phyloP scores from a whole-genome alignment of 768 basidiomycete species.

The Leucosporidium yakuticum region DNA sequence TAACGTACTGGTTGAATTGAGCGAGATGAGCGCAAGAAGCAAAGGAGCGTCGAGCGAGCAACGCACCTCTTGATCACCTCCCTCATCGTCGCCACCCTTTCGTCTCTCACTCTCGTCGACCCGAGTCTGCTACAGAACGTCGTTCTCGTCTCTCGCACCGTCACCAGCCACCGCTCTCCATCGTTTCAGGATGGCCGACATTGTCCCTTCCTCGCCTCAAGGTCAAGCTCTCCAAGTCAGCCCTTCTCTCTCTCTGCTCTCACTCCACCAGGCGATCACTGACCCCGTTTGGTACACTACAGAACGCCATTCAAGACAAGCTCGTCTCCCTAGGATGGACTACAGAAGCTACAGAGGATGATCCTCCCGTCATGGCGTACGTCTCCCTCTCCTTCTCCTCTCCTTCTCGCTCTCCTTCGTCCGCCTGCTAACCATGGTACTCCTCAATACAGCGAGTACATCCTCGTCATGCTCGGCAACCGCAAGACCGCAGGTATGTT shows the following conservation, averaged over 20 bases:
- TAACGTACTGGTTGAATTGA: no score
- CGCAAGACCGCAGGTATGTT: conserved; percentile 27
- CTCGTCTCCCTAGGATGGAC: conserved; percentile 35
- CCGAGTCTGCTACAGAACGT: no score
- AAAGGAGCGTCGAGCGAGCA: no score
- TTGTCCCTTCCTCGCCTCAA: conserved; percentile 16
- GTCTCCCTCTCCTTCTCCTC: neutral
- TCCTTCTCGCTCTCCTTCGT: no score
- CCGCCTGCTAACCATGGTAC: neutral
- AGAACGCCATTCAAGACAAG: conserved; percentile 38
- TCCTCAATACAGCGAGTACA: conserved; percentile 23
- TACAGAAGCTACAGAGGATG: conserved; percentile 36
- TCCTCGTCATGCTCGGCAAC: conserved; percentile 36
- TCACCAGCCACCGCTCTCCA: neutral
- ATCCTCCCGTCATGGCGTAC: conserved; percentile 37
- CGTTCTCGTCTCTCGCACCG: no score
- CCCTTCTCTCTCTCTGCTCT: neutral
- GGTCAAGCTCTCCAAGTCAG: conserved; percentile 30
- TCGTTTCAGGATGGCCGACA: conserved; percentile 18
- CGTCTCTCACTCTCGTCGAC: no score
- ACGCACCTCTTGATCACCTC: no score
- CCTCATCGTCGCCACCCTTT: no score
- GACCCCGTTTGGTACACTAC: neutral
- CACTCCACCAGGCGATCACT: no score
- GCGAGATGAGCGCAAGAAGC: no score